These are phyloP conservation scores for Penicillium waksmanii DNA, from an alignment of 495 filamentous ascomycete genomes.

Conservation along the genomic window DNA sequence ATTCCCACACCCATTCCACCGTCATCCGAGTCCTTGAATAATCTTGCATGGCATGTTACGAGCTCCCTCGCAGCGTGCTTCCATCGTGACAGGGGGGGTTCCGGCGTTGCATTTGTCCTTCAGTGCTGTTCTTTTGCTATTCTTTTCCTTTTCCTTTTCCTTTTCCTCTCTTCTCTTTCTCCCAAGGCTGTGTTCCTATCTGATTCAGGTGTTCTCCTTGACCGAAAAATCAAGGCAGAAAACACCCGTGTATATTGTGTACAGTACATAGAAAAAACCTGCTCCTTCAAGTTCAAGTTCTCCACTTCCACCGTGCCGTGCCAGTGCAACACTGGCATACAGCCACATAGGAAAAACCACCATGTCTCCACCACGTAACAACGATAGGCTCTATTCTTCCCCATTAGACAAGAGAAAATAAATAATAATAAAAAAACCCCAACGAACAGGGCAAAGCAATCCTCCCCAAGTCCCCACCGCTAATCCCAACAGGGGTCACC, in stretches of 20 bases:
- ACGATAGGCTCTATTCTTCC: too few relatives aligned
- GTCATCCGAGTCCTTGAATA: constrained; percentile 24
- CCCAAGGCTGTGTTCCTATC: constrained; percentile 18
- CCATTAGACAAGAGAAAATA: neutral
- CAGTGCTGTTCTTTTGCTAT: constrained; percentile 6
- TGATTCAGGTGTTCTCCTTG: constrained; percentile 4
- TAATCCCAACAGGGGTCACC: constrained; percentile 7
- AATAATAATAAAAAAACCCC: neutral
- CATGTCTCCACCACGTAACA: neutral
- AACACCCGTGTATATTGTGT: constrained; percentile 35
- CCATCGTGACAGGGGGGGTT: constrained; percentile 34
- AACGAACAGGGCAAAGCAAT: constrained; percentile 9
- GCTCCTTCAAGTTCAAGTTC: constrained; percentile 11
- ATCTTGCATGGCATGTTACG: constrained; percentile 35
- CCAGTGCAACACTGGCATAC: too few relatives aligned
- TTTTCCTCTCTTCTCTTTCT: constrained; percentile 16
- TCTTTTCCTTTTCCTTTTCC: constrained; percentile 10
- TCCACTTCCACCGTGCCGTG: neutral
- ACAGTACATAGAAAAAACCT: constrained; percentile 39
- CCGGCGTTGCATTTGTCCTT: constrained; percentile 30
- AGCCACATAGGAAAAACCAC: neutral
- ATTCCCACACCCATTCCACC: too few relatives aligned
- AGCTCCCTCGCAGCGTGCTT: constrained; percentile 27
- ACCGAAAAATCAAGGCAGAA: neutral
- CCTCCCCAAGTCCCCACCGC: constrained; percentile 7